phyloP scores from a whole-genome alignment of 768 basidiomycete genomes.

The Clathrus columnatus region DNA sequence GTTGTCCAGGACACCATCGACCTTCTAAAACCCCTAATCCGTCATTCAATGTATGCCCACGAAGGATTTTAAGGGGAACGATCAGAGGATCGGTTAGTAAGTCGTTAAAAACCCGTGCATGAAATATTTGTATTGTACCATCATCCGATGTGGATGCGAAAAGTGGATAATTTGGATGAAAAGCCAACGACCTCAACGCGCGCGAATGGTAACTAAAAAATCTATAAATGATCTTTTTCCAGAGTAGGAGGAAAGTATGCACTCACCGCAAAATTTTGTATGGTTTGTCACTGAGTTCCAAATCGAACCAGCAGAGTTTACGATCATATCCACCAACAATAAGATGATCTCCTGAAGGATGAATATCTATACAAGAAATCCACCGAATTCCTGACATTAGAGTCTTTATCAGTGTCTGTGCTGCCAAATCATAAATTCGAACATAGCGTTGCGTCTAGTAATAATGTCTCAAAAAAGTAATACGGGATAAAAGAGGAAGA shows the following conservation, averaged over 20 bases:
- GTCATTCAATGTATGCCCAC: slow-evolving; percentile 80
- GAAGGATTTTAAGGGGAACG: slow-evolving; percentile 91
- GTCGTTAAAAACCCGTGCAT: slow-evolving; percentile 89
- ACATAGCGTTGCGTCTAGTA: slow-evolving; percentile 91
- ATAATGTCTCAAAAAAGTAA: too few relatives aligned
- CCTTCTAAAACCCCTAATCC: slow-evolving; percentile 88
- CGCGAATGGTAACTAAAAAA: slow-evolving; percentile 76
- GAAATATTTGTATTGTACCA: slow-evolving; percentile 95
- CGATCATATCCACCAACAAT: slow-evolving; percentile 97
- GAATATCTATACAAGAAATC: slow-evolving; percentile 97
- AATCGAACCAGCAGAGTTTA: slow-evolving; percentile 97
- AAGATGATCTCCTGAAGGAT: slow-evolving; percentile 91
- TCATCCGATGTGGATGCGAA: slow-evolving; percentile 97
- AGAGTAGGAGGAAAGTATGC: slow-evolving; percentile 5
- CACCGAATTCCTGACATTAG: slow-evolving; percentile 89
- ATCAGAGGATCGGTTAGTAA: slow-evolving; percentile 96
- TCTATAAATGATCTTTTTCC: slow-evolving; percentile 8
- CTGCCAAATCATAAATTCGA: slow-evolving; percentile 87
- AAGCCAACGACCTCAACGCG: slow-evolving; percentile 87
- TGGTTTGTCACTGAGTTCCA: slow-evolving; percentile 92
- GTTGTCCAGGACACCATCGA: slow-evolving; percentile 80
- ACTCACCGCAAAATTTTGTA: slow-evolving; percentile 89
- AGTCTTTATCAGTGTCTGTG: slow-evolving; percentile 91
- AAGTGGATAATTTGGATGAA: slow-evolving; percentile 90
- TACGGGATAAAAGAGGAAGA: background rate